Base-by-base conservation (phyloP, 1,284 basidiomycete species). In the Puccinia novopanici region DNA sequence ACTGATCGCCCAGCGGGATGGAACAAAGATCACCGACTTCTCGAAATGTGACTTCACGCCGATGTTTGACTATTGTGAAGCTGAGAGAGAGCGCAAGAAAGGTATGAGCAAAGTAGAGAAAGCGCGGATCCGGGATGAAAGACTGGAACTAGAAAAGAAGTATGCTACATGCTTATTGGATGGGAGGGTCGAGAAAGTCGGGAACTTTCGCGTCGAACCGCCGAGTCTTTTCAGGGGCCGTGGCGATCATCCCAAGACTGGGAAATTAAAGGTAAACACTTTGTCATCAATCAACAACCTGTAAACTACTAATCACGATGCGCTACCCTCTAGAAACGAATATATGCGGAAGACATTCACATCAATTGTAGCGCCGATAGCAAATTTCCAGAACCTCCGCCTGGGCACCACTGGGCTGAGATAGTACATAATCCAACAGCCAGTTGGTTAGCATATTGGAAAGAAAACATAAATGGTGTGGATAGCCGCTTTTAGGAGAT, bases 181-280 rank as follows among this genome's bases (percentile, higher is more conserved):
- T 84, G 96, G 95, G 30, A 91, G 95, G 76, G 95, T 95, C 87
- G 97, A 99, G 88, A 98, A 97, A 86, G 91, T 98, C 75, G 97
- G 97, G 79, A 99, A 99, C 88, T 98, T 99, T 88, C 91, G 95
- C 83, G 91, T 98, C 72, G 97, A 99, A 89, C 97, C 97, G 85
- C 97, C 97, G 24, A 94, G 95, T 59, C 88, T 99, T 61, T 99
- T 99, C 88, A 89, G 96, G 86, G 97, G 97, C 81, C 95, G 97
- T 83, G 97, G 97, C 81, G 94, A 98, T 84, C 97, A 99, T 87
- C 97, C 97, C 0, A 95, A 93, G 89, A 98, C 98, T 86, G 97
- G 97, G 34, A 92, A 91, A 74, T 89, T 98, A 82, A 99, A 99
- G 89, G 93, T 94, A 84, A 84, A 87, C 81, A 83, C 86, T 84